A percentile compares a stretch with the other conserved stretches of the same genome.
phyloP scores from a whole-genome alignment of 2,329 filamentous ascomycete species.

The Colletotrichum chlorophyti region DNA sequence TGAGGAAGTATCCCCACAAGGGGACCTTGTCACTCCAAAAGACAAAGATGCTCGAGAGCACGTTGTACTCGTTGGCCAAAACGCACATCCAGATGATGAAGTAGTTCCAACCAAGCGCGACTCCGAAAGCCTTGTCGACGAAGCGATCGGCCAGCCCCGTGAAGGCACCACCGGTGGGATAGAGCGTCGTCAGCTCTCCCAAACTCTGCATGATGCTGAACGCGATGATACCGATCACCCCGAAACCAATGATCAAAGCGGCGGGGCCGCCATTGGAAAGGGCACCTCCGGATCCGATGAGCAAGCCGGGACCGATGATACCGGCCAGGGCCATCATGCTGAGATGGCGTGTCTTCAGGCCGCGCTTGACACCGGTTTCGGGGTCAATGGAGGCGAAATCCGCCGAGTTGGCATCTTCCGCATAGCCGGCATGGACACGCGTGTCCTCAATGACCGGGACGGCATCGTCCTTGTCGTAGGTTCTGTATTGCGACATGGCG shows the following conservation, averaged over 20 bases:
- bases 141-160: constrained; percentile 74
- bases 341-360: constrained; percentile 71
- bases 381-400: constrained; percentile 59
- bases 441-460: constrained; percentile 15
- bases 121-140: constrained; percentile 73
- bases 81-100: constrained; percentile 73
- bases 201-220: constrained; percentile 74
- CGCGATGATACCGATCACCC: constrained; percentile 73
- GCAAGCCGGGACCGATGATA: constrained; percentile 73
- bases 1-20: constrained; percentile 72
- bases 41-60: constrained; percentile 68
- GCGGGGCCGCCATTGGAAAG: constrained; percentile 74
- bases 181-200: constrained; percentile 77
- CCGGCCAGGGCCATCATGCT: constrained; percentile 70
- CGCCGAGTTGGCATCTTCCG: constrained; percentile 36
- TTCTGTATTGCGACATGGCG: constrained; percentile 17
- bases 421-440: not conserved
- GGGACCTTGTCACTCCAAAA: constrained; percentile 70
- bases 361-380: constrained; percentile 70
- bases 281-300: constrained; percentile 75
- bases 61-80: constrained; percentile 75
- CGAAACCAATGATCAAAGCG: constrained; percentile 76
- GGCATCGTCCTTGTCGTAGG: constrained; percentile 20
- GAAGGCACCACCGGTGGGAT: constrained; percentile 75
- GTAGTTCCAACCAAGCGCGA: constrained; percentile 76